These are phyloP conservation scores for Lactarius indigo DNA, from an alignment of 768 basidiomycete species.

Conservation along the genomic window DNA sequence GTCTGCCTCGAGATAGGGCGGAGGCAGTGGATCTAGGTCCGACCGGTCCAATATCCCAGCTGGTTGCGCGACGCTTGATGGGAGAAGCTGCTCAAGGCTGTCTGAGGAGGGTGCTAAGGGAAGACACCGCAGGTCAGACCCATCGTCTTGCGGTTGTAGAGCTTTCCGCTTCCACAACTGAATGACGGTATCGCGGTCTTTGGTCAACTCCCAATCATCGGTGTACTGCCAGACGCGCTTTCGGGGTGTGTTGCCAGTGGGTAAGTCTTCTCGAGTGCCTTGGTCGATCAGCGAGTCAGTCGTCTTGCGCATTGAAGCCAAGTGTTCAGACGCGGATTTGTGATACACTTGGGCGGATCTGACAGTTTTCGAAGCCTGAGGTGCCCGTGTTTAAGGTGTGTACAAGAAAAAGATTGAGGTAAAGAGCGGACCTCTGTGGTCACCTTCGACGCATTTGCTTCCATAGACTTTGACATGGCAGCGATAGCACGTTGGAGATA, in stretches of 20 bases:
- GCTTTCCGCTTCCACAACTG: slow-evolving; percentile 40
- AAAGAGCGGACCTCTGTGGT: slow-evolving; percentile 48
- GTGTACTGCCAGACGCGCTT: slow-evolving; percentile 70
- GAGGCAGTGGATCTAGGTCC: slow-evolving; percentile 10
- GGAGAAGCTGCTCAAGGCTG: neutral
- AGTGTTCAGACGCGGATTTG: slow-evolving; percentile 38
- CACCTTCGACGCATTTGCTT: slow-evolving; percentile 41
- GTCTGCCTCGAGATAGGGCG: slow-evolving; percentile 18
- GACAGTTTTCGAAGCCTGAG: slow-evolving; percentile 42
- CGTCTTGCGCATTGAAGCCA: slow-evolving; percentile 49
- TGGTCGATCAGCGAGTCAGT: slow-evolving; percentile 51
- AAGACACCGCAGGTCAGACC: slow-evolving; percentile 28
- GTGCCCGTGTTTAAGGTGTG: slow-evolving; percentile 12
- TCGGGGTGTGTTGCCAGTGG: slow-evolving; percentile 73
- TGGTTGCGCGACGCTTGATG: slow-evolving; percentile 1
- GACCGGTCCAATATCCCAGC: slow-evolving; percentile 2
- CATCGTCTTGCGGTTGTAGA: slow-evolving; percentile 31
- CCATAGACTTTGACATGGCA: slow-evolving; percentile 48
- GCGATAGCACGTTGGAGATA: slow-evolving; percentile 48
- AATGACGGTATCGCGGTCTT: slow-evolving; percentile 57
- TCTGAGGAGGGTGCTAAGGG: slow-evolving; percentile 3
- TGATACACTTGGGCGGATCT: slow-evolving; percentile 44
- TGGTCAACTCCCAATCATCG: slow-evolving; percentile 70
- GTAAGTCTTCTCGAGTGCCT: slow-evolving; percentile 57
- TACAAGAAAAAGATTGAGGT: neutral